Conservation (phyloP, 73 alveolate genomes). For the Tetrahymena thermophila region DNA sequence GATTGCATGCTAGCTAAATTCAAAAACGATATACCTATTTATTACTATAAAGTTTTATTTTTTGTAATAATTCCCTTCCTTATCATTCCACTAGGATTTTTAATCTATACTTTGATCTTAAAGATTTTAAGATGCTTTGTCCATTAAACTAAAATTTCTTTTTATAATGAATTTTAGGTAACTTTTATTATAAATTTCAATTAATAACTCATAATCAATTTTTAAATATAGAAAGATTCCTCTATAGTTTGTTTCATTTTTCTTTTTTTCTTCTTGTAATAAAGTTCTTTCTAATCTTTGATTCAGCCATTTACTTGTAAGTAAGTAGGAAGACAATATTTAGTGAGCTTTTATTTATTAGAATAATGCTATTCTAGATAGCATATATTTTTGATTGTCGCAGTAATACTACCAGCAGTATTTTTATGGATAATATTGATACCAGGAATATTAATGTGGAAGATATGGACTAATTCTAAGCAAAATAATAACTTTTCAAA, state of each 20-base stretch:
- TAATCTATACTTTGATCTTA: neutral
- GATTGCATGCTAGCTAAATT: neutral
- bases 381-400: neutral
- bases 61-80: neutral
- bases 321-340: neutral
- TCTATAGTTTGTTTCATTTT: neutral
- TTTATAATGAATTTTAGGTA: neutral
- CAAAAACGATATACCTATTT: neutral
- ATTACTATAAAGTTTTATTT: neutral
- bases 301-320: neutral
- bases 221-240: neutral
- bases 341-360: neutral
- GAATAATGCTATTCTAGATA: neutral
- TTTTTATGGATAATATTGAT: neutral
- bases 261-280: neutral
- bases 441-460: neutral
- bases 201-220: neutral
- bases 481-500: neutral
- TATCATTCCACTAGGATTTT: neutral
- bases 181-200: no score
- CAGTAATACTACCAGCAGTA: neutral
- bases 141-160: neutral
- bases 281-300: neutral
- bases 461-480: neutral
- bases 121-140: neutral